phyloP scores from a whole-genome alignment of 768 basidiomycete species.

The Candolleomyces efflorescens region DNA sequence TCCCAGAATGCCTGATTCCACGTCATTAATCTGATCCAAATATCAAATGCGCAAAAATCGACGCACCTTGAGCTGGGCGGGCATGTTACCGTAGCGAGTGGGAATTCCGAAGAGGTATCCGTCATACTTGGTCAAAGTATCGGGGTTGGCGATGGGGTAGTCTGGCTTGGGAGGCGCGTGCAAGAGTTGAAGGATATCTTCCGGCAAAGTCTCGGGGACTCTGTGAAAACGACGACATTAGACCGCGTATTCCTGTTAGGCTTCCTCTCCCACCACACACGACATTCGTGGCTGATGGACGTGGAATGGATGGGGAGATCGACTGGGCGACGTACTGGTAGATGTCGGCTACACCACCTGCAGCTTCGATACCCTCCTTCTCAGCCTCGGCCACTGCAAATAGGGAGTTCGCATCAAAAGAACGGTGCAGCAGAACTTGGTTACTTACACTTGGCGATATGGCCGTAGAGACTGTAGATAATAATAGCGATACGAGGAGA shows the following conservation, averaged over 20 bases:
- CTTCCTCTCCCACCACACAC: no score
- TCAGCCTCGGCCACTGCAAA: constrained; percentile 56
- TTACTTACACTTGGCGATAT: constrained; percentile 44
- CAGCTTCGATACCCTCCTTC: constrained; percentile 42
- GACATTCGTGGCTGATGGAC: neutral
- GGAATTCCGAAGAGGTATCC: constrained; percentile 75
- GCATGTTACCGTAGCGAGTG: constrained; percentile 77
- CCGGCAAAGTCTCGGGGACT: constrained; percentile 73
- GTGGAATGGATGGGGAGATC: neutral
- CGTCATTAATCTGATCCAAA: neutral
- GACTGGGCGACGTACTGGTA: constrained; percentile 41
- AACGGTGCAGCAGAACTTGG: neutral
- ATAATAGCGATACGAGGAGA: constrained; percentile 62
- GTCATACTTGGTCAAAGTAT: constrained; percentile 54
- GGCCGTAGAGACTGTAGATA: constrained; percentile 73
- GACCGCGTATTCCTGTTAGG: neutral
- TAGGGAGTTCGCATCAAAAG: neutral
- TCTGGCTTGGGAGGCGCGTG: constrained; percentile 65
- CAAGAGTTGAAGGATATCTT: constrained; percentile 64
- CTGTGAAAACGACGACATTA: constrained; percentile 29
- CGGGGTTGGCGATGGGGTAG: constrained; percentile 63
- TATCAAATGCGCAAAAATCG: neutral
- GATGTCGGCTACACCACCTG: constrained; percentile 48
- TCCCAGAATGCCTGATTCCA: constrained; percentile 72
- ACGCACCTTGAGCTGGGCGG: constrained; percentile 72